Percentiles rank a stretch among this genome's conserved stretches.
Conservation (phyloP, 352 stramenopile genomes). For the Phytopythium boreale region DNA sequence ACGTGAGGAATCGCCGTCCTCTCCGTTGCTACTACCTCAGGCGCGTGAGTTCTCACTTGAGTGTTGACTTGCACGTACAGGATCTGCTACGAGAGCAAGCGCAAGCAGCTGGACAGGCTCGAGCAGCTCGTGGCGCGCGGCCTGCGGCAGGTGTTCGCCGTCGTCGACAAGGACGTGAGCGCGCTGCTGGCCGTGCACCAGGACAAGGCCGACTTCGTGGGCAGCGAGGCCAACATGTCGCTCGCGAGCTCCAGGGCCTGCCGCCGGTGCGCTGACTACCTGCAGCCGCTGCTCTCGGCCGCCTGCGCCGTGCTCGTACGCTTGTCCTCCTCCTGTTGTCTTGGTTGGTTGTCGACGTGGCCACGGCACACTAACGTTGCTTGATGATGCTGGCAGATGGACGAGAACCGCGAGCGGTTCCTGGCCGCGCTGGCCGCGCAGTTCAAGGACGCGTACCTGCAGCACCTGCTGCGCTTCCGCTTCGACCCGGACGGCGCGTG, state of each 20-base stretch:
- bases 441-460: constrained; percentile 77
- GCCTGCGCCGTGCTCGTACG: constrained; percentile 57
- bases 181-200: constrained; percentile 51
- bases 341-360: not conserved
- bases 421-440: constrained; percentile 39
- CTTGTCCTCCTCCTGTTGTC: not conserved
- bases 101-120: constrained; percentile 61
- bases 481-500: constrained; percentile 82
- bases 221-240: constrained; percentile 68
- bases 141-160: constrained; percentile 50
- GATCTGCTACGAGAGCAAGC: constrained; percentile 78
- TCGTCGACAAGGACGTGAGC: constrained; percentile 60
- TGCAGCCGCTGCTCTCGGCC: constrained; percentile 52
- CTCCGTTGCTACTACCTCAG: too few species aligned
- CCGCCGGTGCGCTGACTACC: constrained; percentile 65
- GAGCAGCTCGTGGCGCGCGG: constrained; percentile 44
- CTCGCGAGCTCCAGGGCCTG: constrained; percentile 69
- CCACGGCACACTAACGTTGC: not conserved
- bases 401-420: constrained; percentile 65
- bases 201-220: constrained; percentile 77
- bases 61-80: constrained; percentile 14
- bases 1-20: constrained; percentile 34
- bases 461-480: constrained; percentile 70
- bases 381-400: constrained; percentile 27
- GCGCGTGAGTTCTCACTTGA: too few species aligned